Evolutionary conservation across 805 yeast species (phyloP), one percentile per base, ranked within the genome.

Genomic region (Citeromyces matritensis): DNA sequence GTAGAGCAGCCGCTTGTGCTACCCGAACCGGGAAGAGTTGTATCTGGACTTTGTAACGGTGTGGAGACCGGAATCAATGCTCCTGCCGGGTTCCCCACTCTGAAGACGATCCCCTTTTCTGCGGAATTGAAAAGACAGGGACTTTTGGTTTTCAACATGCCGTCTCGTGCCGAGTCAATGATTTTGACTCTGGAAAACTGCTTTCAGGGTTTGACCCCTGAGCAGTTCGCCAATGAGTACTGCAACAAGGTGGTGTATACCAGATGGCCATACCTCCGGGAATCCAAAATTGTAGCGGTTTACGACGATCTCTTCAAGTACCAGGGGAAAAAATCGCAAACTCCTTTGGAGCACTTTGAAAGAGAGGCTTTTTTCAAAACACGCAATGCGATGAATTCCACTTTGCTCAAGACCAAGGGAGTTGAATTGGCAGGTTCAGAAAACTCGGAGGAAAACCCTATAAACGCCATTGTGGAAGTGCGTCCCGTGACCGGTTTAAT

Each of bases 251-350:
- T 72, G 31, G 78, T 81, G 3, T 86, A 74, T 48, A 69, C 81
- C 9, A 71, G 76, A 42, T 91, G 94, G 88, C 99, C 99, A n/a
- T 82, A 72, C 45, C 58, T 91, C 40, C 66, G 74, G 42, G 96
- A 88, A 54, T 78, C 85, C 7, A 72, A 68, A 44, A 73, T 88
- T 26, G 58, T 73, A 9, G 63, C 65, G 14, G 68, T 88, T 4
- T 49, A 63, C 24, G 86, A 80, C 48, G 67, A 63, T 9, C 51
- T 58, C 11, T 54, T 17, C 21, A 17, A 17, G 21, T 17, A 17
- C 21, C 21, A 17, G 21, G 21, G 21, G 6, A 17, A 17, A 7
- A 17, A 17, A 17, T 17, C 21, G 21, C 30, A 63, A 1, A 50
- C 59, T 33, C 59, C 65, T 0, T 48, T 67, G 29, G 65, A 63